Evolutionary conservation across 768 basidiomycete genomes (phyloP).

Genomic region (Mycena crocata): DNA sequence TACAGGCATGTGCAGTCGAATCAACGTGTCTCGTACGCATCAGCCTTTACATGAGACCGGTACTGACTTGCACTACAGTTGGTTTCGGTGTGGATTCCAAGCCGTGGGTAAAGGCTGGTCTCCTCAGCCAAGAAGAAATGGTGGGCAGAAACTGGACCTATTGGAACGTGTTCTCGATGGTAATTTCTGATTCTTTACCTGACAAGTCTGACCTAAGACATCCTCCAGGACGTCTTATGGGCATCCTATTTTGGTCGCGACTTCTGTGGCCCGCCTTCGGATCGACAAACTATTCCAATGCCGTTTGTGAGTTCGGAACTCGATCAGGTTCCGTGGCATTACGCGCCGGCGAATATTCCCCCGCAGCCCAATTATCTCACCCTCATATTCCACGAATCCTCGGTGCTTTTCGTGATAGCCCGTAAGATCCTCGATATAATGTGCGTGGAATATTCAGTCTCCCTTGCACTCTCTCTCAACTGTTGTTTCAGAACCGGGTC

Average conservation of each 20-base stretch:
- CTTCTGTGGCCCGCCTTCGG: constrained; percentile 43
- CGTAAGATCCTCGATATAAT: constrained; percentile 47
- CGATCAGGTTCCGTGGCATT: constrained; percentile 46
- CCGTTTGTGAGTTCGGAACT: constrained; percentile 48
- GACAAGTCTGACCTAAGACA: neutral
- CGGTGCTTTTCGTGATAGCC: constrained; percentile 46
- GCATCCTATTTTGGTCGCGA: constrained; percentile 57
- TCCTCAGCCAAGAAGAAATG: constrained; percentile 49
- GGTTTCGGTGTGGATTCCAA: constrained; percentile 54
- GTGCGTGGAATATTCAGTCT: constrained; percentile 35
- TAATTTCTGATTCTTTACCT: neutral
- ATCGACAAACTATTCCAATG: constrained; percentile 40
- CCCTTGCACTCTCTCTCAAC: neutral
- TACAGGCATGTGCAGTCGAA: constrained; percentile 25
- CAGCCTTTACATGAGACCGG: neutral
- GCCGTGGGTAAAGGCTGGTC: constrained; percentile 50
- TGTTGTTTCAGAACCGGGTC: neutral
- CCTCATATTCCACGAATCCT: constrained; percentile 45
- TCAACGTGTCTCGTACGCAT: constrained; percentile 22
- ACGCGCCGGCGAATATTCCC: constrained; percentile 43
- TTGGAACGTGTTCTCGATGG: constrained; percentile 52
- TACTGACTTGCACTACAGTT: constrained; percentile 38
- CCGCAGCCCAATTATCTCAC: constrained; percentile 36
- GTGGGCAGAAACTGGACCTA: constrained; percentile 54
- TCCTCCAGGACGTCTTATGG: constrained; percentile 52